A percentile compares a stretch with the other conserved stretches of the same genome.
Evolutionary conservation across 2,329 filamentous ascomycete genomes (phyloP).

Genomic region (Fusarium neocosmosporiellum): DNA sequence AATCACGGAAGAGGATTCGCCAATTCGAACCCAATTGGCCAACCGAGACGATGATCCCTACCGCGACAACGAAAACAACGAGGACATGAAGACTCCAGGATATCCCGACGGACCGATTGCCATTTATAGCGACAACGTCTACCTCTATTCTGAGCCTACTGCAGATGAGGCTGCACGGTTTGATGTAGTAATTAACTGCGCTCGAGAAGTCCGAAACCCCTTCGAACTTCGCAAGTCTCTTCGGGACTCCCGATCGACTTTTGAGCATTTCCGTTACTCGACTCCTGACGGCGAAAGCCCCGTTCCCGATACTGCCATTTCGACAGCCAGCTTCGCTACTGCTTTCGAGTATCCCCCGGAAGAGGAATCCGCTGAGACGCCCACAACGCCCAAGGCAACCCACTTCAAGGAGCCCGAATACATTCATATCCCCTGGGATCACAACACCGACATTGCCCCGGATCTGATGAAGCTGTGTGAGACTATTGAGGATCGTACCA

Average conservation of each 20-base stretch:
- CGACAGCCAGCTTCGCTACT: slow-evolving; percentile 68
- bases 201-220: slow-evolving; percentile 83
- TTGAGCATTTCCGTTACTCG: slow-evolving; percentile 44
- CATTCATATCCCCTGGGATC: slow-evolving; percentile 88
- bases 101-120: slow-evolving; percentile 86
- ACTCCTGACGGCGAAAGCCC: slow-evolving; percentile 55
- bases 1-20: slow-evolving; percentile 67
- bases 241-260: slow-evolving; percentile 45
- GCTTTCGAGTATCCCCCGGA: slow-evolving; percentile 66
- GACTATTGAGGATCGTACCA: slow-evolving; percentile 77
- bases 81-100: slow-evolving; percentile 83
- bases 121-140: slow-evolving; percentile 83
- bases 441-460: slow-evolving; percentile 86
- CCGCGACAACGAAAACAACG: slow-evolving; percentile 76
- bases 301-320: slow-evolving; percentile 65
- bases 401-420: slow-evolving; percentile 75
- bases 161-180: slow-evolving; percentile 81
- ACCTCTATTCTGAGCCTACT: slow-evolving; percentile 82
- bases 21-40: slow-evolving; percentile 71
- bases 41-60: slow-evolving; percentile 67
- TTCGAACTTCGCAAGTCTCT: slow-evolving; percentile 59
- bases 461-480: slow-evolving; percentile 82
- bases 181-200: slow-evolving; percentile 87
- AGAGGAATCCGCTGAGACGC: slow-evolving; percentile 57
- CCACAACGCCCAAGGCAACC: slow-evolving; percentile 66